A percentile compares a stretch with the other conserved stretches of the same genome.
Evolutionary conservation across 768 basidiomycete species (phyloP).

Genomic region (Scleroderma citrinum): DNA sequence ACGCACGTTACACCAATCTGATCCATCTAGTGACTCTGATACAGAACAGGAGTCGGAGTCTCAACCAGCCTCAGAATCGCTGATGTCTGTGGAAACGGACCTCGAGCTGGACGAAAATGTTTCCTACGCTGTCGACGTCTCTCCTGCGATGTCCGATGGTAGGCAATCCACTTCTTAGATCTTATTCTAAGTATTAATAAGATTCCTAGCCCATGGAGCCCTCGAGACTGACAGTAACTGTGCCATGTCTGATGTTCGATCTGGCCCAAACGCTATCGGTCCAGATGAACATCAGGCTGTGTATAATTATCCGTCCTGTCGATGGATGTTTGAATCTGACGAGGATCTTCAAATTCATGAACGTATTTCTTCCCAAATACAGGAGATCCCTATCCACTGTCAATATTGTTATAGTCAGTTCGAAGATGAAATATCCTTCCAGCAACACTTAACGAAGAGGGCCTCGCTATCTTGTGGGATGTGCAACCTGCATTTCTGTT

Average conservation of each 20-base stretch:
- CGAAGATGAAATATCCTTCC: not conserved
- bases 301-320: not conserved
- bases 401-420: not conserved
- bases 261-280: no score
- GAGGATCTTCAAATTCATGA: not conserved
- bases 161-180: no score
- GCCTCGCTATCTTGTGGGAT: not conserved
- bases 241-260: not conserved
- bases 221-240: not conserved
- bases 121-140: no score
- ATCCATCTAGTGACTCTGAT: no score
- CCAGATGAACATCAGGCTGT: not conserved
- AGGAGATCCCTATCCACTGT: not conserved
- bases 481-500: not conserved
- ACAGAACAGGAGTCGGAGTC: no score
- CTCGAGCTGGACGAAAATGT: no score
- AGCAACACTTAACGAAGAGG: not conserved
- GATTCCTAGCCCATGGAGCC: not conserved
- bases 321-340: not conserved
- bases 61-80: no score
- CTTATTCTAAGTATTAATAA: no score
- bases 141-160: no score
- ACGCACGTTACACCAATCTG: no score
- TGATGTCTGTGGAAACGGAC: no score
- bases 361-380: not conserved